Evolutionary conservation across 2,329 filamentous ascomycete species (phyloP).

Genomic region (Pyricularia grisea): DNA sequence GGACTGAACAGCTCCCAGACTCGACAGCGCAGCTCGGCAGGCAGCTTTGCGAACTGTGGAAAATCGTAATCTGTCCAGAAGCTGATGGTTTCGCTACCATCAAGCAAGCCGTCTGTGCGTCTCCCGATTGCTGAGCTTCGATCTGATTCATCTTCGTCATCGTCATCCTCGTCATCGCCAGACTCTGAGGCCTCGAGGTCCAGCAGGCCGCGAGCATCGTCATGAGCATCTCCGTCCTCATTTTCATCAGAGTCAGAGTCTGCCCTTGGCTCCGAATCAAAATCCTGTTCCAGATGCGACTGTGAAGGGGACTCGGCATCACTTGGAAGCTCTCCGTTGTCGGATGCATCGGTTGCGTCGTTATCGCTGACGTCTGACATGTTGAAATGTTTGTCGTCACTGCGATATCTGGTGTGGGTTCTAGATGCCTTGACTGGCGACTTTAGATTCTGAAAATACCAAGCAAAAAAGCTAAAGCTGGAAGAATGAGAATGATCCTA

Average conservation of each 20-base stretch:
- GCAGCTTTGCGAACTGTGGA: background rate
- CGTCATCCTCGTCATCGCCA: background rate
- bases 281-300: background rate
- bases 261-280: background rate
- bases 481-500: background rate
- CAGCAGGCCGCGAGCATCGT: background rate
- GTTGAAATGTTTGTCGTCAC: background rate
- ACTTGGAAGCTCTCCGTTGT: background rate
- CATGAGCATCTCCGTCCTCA: background rate
- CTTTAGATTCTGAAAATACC: background rate
- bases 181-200: background rate
- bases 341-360: background rate
- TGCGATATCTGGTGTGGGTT: background rate
- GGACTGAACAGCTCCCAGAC: background rate
- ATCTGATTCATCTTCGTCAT: background rate
- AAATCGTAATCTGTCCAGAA: background rate
- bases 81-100: background rate
- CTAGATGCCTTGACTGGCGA: background rate
- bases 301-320: background rate
- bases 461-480: background rate
- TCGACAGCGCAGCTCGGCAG: background rate
- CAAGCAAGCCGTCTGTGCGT: background rate
- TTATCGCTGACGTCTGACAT: background rate
- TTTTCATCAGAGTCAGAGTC: background rate
- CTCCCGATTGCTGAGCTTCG: background rate